A percentile compares a stretch with the other conserved stretches of the same genome.
phyloP scores from a whole-genome alignment of 306 rosid species.

The Casuarina equisetifolia region DNA sequence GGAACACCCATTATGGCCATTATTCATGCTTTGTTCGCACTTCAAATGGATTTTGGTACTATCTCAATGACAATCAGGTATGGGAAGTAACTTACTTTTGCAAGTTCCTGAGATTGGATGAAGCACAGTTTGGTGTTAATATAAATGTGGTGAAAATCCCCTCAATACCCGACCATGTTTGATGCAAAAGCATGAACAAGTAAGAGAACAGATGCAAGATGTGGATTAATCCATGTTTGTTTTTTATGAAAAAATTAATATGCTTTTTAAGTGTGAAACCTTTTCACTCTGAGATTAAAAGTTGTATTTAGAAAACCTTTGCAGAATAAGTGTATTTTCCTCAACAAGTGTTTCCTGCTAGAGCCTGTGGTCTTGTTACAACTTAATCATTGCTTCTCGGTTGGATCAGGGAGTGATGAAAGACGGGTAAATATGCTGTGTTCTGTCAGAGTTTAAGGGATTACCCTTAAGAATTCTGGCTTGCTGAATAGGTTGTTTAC shows the following conservation, averaged over 20 bases:
- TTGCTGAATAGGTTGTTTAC: background rate
- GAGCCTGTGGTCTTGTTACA: background rate
- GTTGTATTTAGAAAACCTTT: background rate
- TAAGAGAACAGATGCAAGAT: background rate
- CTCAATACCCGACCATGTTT: too few relatives aligned
- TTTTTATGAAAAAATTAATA: background rate
- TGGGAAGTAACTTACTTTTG: constrained; percentile 12
- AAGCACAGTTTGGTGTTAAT: background rate
- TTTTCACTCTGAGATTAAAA: too few relatives aligned
- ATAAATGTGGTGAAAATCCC: too few relatives aligned
- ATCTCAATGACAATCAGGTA: constrained; percentile 89
- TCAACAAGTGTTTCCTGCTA: background rate
- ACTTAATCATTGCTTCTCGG: background rate
- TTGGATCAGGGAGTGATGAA: background rate
- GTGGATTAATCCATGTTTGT: background rate
- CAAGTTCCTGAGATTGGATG: background rate
- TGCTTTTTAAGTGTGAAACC: too few relatives aligned
- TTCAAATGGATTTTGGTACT: constrained; percentile 86
- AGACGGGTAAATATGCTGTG: background rate
- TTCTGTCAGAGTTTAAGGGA: background rate
- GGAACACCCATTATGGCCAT: constrained; percentile 88
- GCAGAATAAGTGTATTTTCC: background rate
- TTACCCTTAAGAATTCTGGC: constrained; percentile 1
- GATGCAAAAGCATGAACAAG: too few relatives aligned
- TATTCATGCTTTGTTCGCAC: constrained; percentile 94